Evolutionary conservation across 1,139 yeast genomes (phyloP).

Genomic region (Zygoascus hellenicus): DNA sequence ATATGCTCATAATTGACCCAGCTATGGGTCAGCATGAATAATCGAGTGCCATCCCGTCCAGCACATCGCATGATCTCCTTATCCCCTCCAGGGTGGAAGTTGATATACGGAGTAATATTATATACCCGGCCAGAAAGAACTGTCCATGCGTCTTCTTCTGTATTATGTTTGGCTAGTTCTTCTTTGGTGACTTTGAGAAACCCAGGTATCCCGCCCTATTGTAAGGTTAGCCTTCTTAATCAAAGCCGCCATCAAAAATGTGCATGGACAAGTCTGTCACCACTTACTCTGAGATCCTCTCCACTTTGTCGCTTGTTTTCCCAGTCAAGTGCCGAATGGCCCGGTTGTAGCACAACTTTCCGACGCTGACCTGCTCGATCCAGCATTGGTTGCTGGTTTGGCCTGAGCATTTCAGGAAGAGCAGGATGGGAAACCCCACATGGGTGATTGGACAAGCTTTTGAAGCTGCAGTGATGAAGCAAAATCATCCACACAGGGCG

Average conservation of each 20-base stretch:
- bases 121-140: constrained; percentile 74
- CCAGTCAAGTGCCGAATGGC: constrained; percentile 87
- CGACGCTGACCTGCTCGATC: constrained; percentile 16
- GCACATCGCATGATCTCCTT: constrained; percentile 74
- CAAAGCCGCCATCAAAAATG: not conserved
- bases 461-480: too few species aligned
- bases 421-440: not conserved
- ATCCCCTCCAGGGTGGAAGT: constrained; percentile 91
- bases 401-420: constrained; percentile 1
- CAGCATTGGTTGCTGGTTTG: constrained; percentile 2
- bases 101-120: constrained; percentile 73
- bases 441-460: too few species aligned
- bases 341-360: constrained; percentile 66
- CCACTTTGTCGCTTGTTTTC: constrained; percentile 51
- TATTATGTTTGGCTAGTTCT: constrained; percentile 56
- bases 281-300: constrained; percentile 37
- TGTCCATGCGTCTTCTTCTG: constrained; percentile 76
- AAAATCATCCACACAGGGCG: too few species aligned
- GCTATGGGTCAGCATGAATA: constrained; percentile 75
- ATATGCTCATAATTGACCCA: constrained; percentile 86
- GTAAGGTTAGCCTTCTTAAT: not conserved
- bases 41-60: constrained; percentile 75
- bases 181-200: constrained; percentile 49
- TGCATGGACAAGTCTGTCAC: not conserved
- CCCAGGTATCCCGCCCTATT: constrained; percentile 26